These are phyloP conservation scores for Cercospora beticola DNA, from an alignment of 2,329 filamentous ascomycete species.

Conservation along the genomic window DNA sequence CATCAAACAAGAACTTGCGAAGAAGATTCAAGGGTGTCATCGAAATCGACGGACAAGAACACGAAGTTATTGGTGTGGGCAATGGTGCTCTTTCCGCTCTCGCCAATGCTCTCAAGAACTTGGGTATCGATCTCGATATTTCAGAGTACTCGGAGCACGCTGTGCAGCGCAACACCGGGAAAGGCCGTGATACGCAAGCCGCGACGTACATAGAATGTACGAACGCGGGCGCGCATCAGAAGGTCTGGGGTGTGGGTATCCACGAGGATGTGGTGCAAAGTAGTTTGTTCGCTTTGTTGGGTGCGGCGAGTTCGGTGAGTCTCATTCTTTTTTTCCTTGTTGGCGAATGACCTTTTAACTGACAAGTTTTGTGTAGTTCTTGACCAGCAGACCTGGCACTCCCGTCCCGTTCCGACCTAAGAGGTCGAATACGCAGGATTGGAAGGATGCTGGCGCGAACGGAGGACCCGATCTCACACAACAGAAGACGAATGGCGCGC, in stretches of 20 bases:
- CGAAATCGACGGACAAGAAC: slow-evolving; percentile 76
- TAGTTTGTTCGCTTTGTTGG: slow-evolving; percentile 79
- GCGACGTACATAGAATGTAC: slow-evolving; percentile 93
- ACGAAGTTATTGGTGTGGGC: slow-evolving; percentile 74
- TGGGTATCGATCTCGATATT: slow-evolving; percentile 87
- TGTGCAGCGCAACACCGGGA: slow-evolving; percentile 49
- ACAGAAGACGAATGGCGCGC: slow-evolving; percentile 35
- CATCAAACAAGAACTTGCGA: slow-evolving; percentile 68
- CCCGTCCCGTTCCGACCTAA: slow-evolving; percentile 63
- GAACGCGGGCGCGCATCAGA: slow-evolving; percentile 63
- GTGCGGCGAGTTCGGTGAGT: slow-evolving; percentile 81
- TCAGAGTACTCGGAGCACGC: slow-evolving; percentile 96
- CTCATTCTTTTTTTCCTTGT: not conserved
- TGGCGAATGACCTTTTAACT: not conserved
- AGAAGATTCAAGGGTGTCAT: slow-evolving; percentile 84
- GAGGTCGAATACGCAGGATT: slow-evolving; percentile 51
- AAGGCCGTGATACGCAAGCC: slow-evolving; percentile 78
- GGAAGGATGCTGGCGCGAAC: slow-evolving; percentile 24
- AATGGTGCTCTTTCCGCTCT: slow-evolving; percentile 90
- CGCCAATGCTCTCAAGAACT: slow-evolving; percentile 72
- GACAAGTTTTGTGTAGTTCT: slow-evolving; percentile 53
- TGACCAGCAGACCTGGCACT: slow-evolving; percentile 67
- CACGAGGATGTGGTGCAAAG: slow-evolving; percentile 91
- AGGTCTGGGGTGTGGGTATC: slow-evolving; percentile 87
- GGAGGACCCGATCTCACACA: slow-evolving; percentile 25